Evolutionary conservation across 345 rosid genomes (phyloP).

Genomic region (Dipteronia sinensis): DNA sequence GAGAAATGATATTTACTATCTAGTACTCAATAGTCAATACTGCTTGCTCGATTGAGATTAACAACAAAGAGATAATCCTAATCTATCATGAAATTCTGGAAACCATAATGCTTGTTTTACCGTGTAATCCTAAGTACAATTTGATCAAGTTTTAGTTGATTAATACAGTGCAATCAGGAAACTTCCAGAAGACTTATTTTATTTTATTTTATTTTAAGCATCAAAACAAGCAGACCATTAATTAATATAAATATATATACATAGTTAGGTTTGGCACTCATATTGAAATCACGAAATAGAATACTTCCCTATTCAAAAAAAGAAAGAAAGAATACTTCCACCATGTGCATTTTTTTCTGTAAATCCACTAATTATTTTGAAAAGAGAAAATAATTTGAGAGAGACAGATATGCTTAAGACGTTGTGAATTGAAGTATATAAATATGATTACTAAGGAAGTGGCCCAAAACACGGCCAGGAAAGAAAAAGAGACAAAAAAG

Average conservation of each 20-base stretch:
- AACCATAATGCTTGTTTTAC: background rate
- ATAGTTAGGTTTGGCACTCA: background rate
- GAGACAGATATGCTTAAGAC: background rate
- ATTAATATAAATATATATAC: background rate
- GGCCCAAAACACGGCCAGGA: background rate
- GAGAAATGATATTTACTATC: background rate
- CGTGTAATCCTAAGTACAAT: background rate
- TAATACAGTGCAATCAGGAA: background rate
- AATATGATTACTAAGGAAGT: no score
- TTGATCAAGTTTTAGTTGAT: background rate
- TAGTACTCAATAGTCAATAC: background rate
- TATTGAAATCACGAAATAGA: background rate
- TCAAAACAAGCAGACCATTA: background rate
- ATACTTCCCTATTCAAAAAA: background rate
- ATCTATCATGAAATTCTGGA: background rate
- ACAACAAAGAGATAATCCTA: background rate
- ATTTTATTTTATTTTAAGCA: background rate
- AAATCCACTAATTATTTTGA: background rate
- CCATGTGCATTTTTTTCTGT: background rate
- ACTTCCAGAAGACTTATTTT: background rate
- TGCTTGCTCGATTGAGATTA: background rate
- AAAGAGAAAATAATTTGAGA: background rate
- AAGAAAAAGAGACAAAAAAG: background rate
- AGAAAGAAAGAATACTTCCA: background rate
- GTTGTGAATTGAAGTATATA: no score